Conservation (phyloP, 2,329 filamentous ascomycete species). For the Diatrype stigma region DNA sequence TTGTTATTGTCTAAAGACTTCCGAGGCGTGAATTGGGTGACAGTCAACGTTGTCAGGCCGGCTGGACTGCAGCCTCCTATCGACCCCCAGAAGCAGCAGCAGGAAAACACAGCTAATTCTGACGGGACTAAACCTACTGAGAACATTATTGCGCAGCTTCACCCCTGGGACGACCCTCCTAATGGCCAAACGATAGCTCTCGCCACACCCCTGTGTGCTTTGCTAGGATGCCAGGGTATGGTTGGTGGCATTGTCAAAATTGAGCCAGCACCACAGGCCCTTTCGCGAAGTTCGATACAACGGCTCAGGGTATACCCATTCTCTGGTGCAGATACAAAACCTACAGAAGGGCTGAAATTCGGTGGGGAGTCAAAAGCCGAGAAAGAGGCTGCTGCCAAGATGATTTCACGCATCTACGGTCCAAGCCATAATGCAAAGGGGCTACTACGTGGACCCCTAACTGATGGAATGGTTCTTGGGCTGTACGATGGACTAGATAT, state of each 20-base stretch:
- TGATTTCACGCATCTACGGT: constrained; percentile 68
- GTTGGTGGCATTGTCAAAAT: constrained; percentile 85
- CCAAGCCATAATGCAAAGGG: constrained; percentile 49
- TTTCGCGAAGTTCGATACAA: constrained; percentile 61
- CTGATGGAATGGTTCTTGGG: constrained; percentile 78
- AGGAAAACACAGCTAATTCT: constrained; percentile 60
- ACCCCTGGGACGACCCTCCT: constrained; percentile 81
- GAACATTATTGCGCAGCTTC: constrained; percentile 72
- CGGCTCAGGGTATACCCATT: constrained; percentile 81
- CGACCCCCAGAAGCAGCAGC: constrained; percentile 63
- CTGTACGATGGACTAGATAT: constrained; percentile 49
- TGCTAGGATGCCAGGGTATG: constrained; percentile 66
- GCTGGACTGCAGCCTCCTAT: constrained; percentile 67
- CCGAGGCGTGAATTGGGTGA: constrained; percentile 71
- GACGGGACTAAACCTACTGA: constrained; percentile 48
- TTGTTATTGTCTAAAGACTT: constrained; percentile 67
- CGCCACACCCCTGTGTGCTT: constrained; percentile 70
- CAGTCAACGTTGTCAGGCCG: constrained; percentile 83
- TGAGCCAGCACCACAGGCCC: constrained; percentile 71
- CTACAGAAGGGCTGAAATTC: constrained; percentile 69
- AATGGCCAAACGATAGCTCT: constrained; percentile 76
- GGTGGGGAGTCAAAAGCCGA: constrained; percentile 83
- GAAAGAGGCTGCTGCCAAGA: constrained; percentile 70
- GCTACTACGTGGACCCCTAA: constrained; percentile 78
- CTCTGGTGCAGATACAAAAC: constrained; percentile 48